Base-by-base conservation (phyloP, 129 eudicot species). In the Arctium minus region DNA sequence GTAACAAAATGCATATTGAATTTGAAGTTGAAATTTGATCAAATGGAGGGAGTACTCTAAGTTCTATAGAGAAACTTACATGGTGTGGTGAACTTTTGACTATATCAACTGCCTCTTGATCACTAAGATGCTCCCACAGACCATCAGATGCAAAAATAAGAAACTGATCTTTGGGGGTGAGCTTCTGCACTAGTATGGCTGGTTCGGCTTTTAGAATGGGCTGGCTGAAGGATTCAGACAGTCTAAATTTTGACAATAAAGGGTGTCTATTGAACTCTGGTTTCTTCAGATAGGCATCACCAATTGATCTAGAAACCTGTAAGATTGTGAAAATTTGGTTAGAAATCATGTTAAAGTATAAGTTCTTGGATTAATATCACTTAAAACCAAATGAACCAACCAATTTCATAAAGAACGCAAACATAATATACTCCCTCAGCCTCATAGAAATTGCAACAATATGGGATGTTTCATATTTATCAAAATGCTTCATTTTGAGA, bases 61-160 rank as follows among this genome's bases (percentile, higher is more conserved):
- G 15, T 31, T 70, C n/a, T 73, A 1, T 36, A 46, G 15, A 33
- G 36, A 70, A 77, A 46, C 92, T 38, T 89, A 93, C 97, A 86
- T 88, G 70, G 39, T 86, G 96, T 37, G 92, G 89, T 50, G 75
- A 80, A 32, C 37, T 79, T 78, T 81, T 76, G 76, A 93, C 96
- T 18, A 93, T 65, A 81, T 93, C 90, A 74, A 93, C 94, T 15
- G 97, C 97, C 50, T 88, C 84, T 88, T 93, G 92, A 78, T 91
- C 92, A 68, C 81, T 85, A 75, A 93, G 91, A 78, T 93, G 96
- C 44, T 93, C 97, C 97, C 97, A 93, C 71, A 93, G 82, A 38
- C 97, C 97, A 85, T 93, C 97, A 3, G 97, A 91, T 39, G 95
- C 97, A 81, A 89, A 91, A 60, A 92, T 92, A 69, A 93, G 88